phyloP scores from a whole-genome alignment of 2,329 filamentous ascomycete species.

The Blumeria graminis region DNA sequence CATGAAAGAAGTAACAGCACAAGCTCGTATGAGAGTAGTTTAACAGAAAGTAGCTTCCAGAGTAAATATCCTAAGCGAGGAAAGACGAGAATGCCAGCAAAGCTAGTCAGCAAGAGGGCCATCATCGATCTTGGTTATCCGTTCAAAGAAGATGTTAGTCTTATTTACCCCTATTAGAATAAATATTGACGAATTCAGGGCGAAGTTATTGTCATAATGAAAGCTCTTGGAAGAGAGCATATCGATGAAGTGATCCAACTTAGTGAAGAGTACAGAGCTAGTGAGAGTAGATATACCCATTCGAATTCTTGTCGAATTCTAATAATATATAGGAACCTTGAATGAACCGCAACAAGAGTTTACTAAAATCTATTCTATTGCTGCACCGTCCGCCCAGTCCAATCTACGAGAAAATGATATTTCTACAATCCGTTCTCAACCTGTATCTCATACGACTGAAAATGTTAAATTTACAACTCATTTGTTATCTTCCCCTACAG shows the following conservation, averaged over 20 bases:
- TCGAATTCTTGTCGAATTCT: neutral
- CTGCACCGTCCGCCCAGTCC: neutral
- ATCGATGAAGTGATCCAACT: slow-evolving; percentile 74
- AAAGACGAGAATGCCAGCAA: slow-evolving; percentile 68
- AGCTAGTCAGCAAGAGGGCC: slow-evolving; percentile 56
- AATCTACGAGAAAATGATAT: neutral
- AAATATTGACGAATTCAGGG: slow-evolving; percentile 29
- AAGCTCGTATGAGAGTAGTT: neutral
- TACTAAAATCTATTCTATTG: neutral
- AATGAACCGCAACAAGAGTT: neutral
- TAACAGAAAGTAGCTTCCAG: slow-evolving; percentile 4
- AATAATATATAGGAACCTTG: too few relatives aligned
- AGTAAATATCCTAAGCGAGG: slow-evolving; percentile 57
- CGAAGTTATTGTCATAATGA: slow-evolving; percentile 56
- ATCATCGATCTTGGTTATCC: slow-evolving; percentile 70
- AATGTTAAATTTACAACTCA: neutral
- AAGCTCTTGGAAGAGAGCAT: slow-evolving; percentile 69
- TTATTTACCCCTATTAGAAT: neutral
- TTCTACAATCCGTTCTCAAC: neutral
- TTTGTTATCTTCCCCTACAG: neutral
- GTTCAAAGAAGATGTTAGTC: slow-evolving; percentile 57
- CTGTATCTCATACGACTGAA: neutral
- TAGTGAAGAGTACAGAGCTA: slow-evolving; percentile 47
- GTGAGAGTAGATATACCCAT: slow-evolving; percentile 20
- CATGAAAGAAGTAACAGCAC: slow-evolving; percentile 18